Evolutionary conservation across 2,329 filamentous ascomycete genomes (phyloP).

Genomic region (Delphinella strobiligena): DNA sequence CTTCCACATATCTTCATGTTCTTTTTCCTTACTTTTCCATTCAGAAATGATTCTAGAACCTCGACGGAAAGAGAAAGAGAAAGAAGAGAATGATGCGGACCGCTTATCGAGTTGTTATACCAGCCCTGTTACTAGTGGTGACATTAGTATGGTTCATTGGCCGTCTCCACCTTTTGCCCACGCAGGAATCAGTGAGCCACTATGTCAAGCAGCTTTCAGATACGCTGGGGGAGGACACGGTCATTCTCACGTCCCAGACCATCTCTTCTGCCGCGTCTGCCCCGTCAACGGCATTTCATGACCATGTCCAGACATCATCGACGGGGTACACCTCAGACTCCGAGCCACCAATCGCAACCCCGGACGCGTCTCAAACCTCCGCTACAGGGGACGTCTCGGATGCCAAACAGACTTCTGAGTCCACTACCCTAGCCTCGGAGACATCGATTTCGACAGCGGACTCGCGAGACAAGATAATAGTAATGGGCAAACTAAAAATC

Average conservation of each 20-base stretch:
- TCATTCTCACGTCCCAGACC: background rate
- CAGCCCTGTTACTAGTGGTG: background rate
- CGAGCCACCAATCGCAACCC: too few relatives aligned
- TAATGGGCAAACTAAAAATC: conserved; percentile 40
- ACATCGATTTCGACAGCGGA: conserved; percentile 26
- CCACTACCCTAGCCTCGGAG: background rate
- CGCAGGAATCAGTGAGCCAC: background rate
- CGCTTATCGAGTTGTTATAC: background rate
- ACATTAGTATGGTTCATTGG: background rate
- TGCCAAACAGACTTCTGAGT: background rate
- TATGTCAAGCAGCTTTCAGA: background rate
- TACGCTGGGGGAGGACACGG: background rate
- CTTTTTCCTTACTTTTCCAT: background rate
- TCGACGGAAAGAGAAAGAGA: background rate
- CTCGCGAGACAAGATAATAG: conserved; percentile 37
- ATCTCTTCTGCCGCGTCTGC: background rate
- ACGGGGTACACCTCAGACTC: too few relatives aligned
- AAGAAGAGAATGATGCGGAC: too few relatives aligned
- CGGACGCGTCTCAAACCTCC: too few relatives aligned
- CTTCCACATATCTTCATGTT: background rate
- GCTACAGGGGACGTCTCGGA: too few relatives aligned
- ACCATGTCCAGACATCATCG: background rate
- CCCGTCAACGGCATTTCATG: background rate
- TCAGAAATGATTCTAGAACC: background rate
- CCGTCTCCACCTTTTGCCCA: background rate